Percentiles rank a stretch among this genome's conserved stretches.
Evolutionary conservation across 768 basidiomycete genomes (phyloP).

Genomic region (Lactarius trivialis): DNA sequence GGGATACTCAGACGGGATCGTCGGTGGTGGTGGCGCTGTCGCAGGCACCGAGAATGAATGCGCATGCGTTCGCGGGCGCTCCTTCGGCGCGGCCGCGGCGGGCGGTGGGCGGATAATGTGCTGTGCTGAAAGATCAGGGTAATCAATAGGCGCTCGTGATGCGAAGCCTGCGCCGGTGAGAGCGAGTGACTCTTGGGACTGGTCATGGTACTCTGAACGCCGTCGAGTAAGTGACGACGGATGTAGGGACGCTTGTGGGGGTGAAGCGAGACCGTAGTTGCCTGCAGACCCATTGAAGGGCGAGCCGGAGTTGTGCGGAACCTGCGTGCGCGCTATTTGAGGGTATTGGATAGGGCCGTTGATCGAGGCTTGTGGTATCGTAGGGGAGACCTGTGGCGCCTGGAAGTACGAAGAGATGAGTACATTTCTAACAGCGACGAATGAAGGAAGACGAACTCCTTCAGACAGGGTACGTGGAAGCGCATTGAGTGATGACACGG

Average conservation of each 20-base stretch:
- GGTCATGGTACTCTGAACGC: constrained; percentile 73
- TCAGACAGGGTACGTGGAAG: constrained; percentile 20
- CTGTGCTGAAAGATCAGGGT: constrained; percentile 64
- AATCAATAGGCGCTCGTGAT: constrained; percentile 60
- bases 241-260: constrained; percentile 82
- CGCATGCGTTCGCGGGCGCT: constrained; percentile 48
- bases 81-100: constrained; percentile 67
- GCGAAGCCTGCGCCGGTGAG: constrained; percentile 34
- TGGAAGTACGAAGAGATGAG: constrained; percentile 1
- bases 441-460: constrained; percentile 23
- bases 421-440: neutral
- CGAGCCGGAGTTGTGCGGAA: constrained; percentile 35
- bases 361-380: constrained; percentile 32
- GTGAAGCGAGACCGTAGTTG: constrained; percentile 42
- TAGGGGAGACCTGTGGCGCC: constrained; percentile 30
- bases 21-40: constrained; percentile 51
- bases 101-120: constrained; percentile 73
- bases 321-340: constrained; percentile 36
- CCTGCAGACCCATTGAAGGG: constrained; percentile 38
- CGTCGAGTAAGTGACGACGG: constrained; percentile 68
- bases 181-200: constrained; percentile 53
- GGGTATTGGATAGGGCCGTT: constrained; percentile 50
- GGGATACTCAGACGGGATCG: constrained; percentile 70
- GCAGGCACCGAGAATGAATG: constrained; percentile 33
- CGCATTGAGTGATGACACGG: constrained; percentile 12